phyloP scores from a whole-genome alignment of 2,329 filamentous ascomycete genomes.

The Alternaria tenuissima region DNA sequence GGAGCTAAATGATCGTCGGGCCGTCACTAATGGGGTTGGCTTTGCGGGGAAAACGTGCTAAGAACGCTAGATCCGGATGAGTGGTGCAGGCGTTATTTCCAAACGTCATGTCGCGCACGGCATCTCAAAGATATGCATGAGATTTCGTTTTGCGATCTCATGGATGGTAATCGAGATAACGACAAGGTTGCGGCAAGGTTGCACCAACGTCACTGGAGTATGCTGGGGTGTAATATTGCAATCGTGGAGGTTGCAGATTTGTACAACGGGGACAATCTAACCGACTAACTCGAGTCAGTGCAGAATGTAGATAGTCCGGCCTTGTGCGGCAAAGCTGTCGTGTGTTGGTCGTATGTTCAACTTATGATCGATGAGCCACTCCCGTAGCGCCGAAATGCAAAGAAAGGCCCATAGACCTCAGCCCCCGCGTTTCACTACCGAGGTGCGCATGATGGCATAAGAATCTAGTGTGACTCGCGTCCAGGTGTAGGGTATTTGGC shows the following conservation, averaged over 20 bases:
- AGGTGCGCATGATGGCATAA: conserved; percentile 15
- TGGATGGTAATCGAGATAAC: neutral
- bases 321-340: conserved; percentile 7
- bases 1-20: conserved; percentile 29
- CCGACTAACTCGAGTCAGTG: conserved; percentile 6
- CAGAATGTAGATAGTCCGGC: conserved; percentile 3
- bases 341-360: neutral
- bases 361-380: neutral
- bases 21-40: conserved; percentile 28
- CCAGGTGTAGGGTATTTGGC: conserved; percentile 5
- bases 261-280: neutral
- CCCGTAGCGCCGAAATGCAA: neutral
- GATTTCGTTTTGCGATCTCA: neutral
- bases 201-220: neutral
- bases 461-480: conserved; percentile 29
- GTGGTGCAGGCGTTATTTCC: conserved; percentile 22
- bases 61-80: conserved; percentile 17
- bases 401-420: neutral
- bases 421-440: conserved; percentile 18
- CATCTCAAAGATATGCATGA: conserved; percentile 3
- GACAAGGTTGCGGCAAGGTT: neutral
- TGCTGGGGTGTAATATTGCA: neutral
- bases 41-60: conserved; percentile 46
- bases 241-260: neutral
- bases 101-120: conserved; percentile 25